phyloP scores from a whole-genome alignment of 2,329 filamentous ascomycete genomes.

The Periglandula ipomoeae region DNA sequence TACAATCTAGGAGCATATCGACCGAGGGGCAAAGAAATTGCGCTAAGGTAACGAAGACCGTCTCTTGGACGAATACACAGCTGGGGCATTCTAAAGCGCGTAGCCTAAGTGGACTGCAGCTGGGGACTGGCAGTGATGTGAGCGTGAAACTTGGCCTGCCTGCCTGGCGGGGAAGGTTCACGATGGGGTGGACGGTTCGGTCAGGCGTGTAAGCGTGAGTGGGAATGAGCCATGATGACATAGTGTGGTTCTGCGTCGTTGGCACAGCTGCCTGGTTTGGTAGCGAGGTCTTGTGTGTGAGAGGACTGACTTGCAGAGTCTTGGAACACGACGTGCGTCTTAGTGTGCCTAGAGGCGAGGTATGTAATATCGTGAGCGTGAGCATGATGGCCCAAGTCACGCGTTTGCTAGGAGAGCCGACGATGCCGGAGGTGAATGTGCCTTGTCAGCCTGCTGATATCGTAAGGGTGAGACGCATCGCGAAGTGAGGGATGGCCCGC shows the following conservation, averaged over 20 bases:
- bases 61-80: too few species aligned
- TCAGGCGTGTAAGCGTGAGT: not conserved
- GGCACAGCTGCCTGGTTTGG: not conserved
- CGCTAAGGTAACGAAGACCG: too few species aligned
- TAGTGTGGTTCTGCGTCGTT: too few species aligned
- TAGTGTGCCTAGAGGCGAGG: not conserved
- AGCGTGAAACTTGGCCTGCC: not conserved
- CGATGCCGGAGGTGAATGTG: not conserved
- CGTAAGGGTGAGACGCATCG: not conserved
- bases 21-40: too few species aligned
- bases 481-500: too few species aligned
- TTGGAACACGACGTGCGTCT: not conserved
- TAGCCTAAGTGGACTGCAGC: not conserved
- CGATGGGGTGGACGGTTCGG: slow-evolving; percentile 1
- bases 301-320: not conserved
- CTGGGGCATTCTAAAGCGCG: too few species aligned
- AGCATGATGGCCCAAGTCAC: not conserved
- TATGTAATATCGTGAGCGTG: not conserved
- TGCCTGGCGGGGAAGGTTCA: not conserved
- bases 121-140: not conserved
- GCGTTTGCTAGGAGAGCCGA: not conserved
- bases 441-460: not conserved
- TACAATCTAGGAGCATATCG: too few species aligned
- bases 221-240: too few species aligned
- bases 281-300: not conserved